Conservation (phyloP, 192 early-diverging fungal species). For the Irineochytrium annulatum region DNA sequence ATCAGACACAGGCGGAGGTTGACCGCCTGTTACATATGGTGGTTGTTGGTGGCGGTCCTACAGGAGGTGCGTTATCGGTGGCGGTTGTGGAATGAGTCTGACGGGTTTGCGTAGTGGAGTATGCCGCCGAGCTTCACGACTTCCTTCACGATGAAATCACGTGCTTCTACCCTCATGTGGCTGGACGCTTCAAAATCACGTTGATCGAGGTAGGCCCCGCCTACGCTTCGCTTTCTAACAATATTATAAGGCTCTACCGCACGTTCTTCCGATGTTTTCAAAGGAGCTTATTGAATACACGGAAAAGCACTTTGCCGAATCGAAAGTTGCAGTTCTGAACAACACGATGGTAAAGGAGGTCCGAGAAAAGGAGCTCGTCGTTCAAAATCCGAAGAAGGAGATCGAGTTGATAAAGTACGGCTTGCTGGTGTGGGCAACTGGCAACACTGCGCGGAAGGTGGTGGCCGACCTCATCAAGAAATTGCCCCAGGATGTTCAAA, state of each 20-base stretch:
- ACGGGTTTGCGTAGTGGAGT: constrained; percentile 63
- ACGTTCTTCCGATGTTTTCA: constrained; percentile 74
- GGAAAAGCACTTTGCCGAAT: constrained; percentile 70
- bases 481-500: constrained; percentile 55
- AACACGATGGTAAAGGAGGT: constrained; percentile 82
- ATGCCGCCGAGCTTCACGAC: constrained; percentile 80
- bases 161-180: constrained; percentile 64
- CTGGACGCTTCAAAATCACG: constrained; percentile 73
- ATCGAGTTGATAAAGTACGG: constrained; percentile 65
- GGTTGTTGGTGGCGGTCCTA: constrained; percentile 69
- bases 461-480: constrained; percentile 63
- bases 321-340: constrained; percentile 67
- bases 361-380: constrained; percentile 64
- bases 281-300: constrained; percentile 77
- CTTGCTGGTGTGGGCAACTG: constrained; percentile 83
- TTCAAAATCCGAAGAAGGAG: constrained; percentile 59
- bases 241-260: constrained; percentile 51
- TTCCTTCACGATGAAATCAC: constrained; percentile 72
- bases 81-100: constrained; percentile 39
- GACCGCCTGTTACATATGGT: constrained; percentile 75
- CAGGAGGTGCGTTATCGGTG: constrained; percentile 1
- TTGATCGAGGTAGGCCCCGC: constrained; percentile 51
- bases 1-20: constrained; percentile 67
- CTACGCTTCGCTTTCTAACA: background rate
- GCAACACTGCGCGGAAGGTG: constrained; percentile 68